Evolutionary conservation across 2,329 filamentous ascomycete genomes (phyloP), one percentile per base, ranked within the genome.

Genomic region (Fusarium temperatum): DNA sequence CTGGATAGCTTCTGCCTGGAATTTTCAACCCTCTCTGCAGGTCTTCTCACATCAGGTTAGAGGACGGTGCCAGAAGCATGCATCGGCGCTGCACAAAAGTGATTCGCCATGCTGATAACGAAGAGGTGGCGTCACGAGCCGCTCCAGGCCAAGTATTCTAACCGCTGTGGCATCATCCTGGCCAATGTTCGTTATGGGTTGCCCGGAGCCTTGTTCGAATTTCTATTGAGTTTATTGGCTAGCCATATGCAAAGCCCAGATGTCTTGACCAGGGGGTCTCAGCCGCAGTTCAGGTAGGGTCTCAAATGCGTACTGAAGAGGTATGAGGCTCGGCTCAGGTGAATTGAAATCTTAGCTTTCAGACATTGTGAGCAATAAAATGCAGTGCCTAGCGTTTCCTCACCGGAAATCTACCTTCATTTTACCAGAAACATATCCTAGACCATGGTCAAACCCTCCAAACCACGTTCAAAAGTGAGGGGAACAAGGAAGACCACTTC

Each of bases 321-420:
- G 36, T 10, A 28, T 28, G 11, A 28, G 24, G 51, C 35, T 54
- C 35, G 14, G 35, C 14, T 17, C 5, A 39, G 28, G 13, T 26
- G 32, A 22, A 11, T 26, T 3, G 5, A 39, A 35, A 22, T 2
- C 13, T 54, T 5, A 26, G 20, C 20, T 8, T 39, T 10, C 8
- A 28, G 10, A 10, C 11, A n/a, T 18, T 12, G 14, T 18, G 7
- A 14, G 5, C 10, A 10, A n/a, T 14, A 10, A 39, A n/a, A 39
- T 39, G 11, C 2, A 22, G 14, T 39, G 0, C 17, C 18, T 28
- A 5, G 7, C 1, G 7, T 28, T 10, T 1, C 10, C 11, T n/a
- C 5, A 3, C 6, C 51, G 5, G 5, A 39, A 15, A n/a, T 5
- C 17, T 10, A 13, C 12, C 24, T 22, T 22, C 1, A 28, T 13